Evolutionary conservation across 176 grass and related monocot genomes (phyloP).

Genomic region (Hsuehochloa calcarea): DNA sequence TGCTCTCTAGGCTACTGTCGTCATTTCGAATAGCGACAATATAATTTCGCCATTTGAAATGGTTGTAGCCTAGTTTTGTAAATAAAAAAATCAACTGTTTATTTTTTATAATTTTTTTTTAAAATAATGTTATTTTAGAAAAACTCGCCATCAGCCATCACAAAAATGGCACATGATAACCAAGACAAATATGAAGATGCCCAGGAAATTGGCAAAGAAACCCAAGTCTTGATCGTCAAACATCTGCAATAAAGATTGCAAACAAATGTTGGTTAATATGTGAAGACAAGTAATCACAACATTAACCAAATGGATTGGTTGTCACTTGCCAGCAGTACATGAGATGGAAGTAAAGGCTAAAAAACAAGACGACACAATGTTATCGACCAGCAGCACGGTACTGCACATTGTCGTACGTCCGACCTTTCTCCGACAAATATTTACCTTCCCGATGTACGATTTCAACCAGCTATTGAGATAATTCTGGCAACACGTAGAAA

Average conservation of each 20-base stretch:
- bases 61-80: no score
- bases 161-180: conserved; percentile 76
- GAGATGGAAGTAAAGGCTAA: neutral
- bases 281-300: neutral
- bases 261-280: neutral
- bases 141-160: conserved; percentile 23
- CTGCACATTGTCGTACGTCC: no score
- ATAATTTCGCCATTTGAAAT: no score
- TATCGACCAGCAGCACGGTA: neutral
- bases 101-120: no score
- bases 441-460: no score
- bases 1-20: no score
- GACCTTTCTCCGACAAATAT: no score
- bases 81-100: no score
- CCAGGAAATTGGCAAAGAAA: conserved; percentile 85
- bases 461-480: no score
- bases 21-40: no score
- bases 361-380: neutral
- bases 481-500: no score
- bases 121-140: no score
- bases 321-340: neutral
- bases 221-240: conserved; percentile 88
- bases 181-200: conserved; percentile 82
- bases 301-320: neutral
- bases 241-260: conserved; percentile 53